Evolutionary conservation across 306 rosid genomes (phyloP), one percentile per base, ranked within the genome.

Genomic region (Crataegus laevigata): DNA sequence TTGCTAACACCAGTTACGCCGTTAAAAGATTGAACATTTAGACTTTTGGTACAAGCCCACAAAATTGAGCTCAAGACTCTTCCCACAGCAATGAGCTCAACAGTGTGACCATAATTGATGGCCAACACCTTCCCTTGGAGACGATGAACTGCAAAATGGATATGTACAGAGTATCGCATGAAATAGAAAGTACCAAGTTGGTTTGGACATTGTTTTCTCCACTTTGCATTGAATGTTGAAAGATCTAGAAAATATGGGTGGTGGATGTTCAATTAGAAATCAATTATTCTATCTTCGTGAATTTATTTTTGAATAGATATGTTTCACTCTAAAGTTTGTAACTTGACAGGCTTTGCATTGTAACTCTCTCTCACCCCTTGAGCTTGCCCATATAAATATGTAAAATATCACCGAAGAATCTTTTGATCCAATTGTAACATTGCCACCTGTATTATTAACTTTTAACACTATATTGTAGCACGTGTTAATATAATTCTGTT

Each of bases 211-310:
- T 59, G 25, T 58, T 72, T 18, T 72, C 76, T 18, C 40, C 1
- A 40, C 55, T 36, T 17, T 59, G 76, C 76, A 59, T 73, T 40
- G 40, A 59, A 24, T 40, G 38, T 38, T 40, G 57, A 24, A 72
- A 58, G 76, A 24, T 57, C 25, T 28, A 36, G 25, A 72, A 17
- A 36, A 40, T 40, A 72, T 58, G 68, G 76, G 76, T 72, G 76
- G 68, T 61, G 6, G 68, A 73, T 59, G 19, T 24, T 73, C 42
- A 67, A 10, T 8, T 4, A 17, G 21, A 14, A 45, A 24, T 25
- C 68, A 73, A 25, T 73, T 40, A 73, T 58, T 59, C 67, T 40
- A 40, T 59, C 68, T 59, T 58, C 59, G 28, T 40, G 42, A 42
- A 73, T 73, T 73, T 40, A 73, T 73, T 17, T 15, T 25, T 17